Conservation (phyloP, 257 asterid genomes). For the Mentha longifolia region DNA sequence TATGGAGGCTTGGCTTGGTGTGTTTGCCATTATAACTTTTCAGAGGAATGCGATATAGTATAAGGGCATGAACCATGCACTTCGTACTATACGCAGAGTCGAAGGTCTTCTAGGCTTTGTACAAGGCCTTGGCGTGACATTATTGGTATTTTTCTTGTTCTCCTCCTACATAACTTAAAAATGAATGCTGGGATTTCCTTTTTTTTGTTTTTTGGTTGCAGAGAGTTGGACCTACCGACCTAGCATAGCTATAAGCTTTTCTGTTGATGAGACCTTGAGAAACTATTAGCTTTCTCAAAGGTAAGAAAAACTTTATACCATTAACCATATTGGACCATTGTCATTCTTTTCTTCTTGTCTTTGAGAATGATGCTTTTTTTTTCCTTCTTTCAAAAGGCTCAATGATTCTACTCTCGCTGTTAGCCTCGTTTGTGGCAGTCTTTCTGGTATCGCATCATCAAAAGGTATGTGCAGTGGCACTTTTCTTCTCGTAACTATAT, state of each 20-base stretch:
- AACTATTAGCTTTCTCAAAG: slow-evolving; percentile 61
- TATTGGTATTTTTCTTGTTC: slow-evolving; percentile 58
- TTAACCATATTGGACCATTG: too few species aligned
- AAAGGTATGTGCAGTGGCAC: slow-evolving; percentile 69
- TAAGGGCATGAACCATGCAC: slow-evolving; percentile 78
- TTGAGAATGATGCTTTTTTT: slow-evolving; percentile 7
- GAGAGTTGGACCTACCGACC: slow-evolving; percentile 99
- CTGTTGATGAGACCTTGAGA: slow-evolving; percentile 80
- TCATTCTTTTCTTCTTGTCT: not conserved
- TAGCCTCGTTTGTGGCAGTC: too few species aligned
- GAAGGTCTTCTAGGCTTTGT: slow-evolving; percentile 86
- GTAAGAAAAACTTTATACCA: slow-evolving; percentile 40
- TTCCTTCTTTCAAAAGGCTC: slow-evolving; percentile 51
- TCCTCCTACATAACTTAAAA: not conserved
- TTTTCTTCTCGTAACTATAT: too few species aligned
- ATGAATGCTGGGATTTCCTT: too few species aligned
- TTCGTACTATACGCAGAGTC: slow-evolving; percentile 79
- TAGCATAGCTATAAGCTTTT: slow-evolving; percentile 86
- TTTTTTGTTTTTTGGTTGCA: slow-evolving; percentile 38
- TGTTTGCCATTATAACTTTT: slow-evolving; percentile 24
- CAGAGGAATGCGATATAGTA: slow-evolving; percentile 80
- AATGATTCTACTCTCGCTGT: slow-evolving; percentile 62
- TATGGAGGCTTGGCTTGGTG: too few species aligned
- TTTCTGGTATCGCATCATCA: slow-evolving; percentile 93
- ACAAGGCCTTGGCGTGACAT: slow-evolving; percentile 91